A percentile compares a stretch with the other conserved stretches of the same genome.
These are phyloP conservation scores for Tilletia indica DNA, from an alignment of 1,284 basidiomycete species.

Conservation along the genomic window DNA sequence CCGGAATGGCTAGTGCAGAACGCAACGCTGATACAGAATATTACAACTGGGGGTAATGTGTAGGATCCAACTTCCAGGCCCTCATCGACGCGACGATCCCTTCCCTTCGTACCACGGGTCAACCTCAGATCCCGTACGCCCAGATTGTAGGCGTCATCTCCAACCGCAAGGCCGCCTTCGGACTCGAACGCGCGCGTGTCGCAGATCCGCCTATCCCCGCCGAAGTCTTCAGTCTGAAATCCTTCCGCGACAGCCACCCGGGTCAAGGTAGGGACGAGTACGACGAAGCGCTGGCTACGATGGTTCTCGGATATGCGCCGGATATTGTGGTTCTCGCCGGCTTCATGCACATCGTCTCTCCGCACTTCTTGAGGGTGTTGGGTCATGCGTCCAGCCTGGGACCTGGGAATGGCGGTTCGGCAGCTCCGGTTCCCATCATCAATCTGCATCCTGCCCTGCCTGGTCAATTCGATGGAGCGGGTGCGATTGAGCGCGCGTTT, in stretches of 20 bases:
- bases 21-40: too few species aligned
- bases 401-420: conserved; percentile 22
- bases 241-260: conserved; percentile 72
- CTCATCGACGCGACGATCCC: conserved; percentile 78
- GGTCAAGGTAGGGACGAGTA: conserved; percentile 76
- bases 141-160: conserved; percentile 81
- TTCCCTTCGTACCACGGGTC: conserved; percentile 61
- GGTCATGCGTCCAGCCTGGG: conserved; percentile 39
- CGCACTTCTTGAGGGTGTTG: conserved; percentile 59
- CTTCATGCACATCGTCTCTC: conserved; percentile 88
- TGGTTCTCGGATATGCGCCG: conserved; percentile 66
- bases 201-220: conserved; percentile 73
- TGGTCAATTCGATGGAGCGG: conserved; percentile 86
- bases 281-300: conserved; percentile 75
- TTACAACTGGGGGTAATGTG: background rate
- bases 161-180: conserved; percentile 87
- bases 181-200: conserved; percentile 74
- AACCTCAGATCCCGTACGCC: conserved; percentile 58
- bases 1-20: too few species aligned
- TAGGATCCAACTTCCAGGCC: conserved; percentile 92
- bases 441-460: conserved; percentile 96
- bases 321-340: conserved; percentile 90
- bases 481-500: conserved; percentile 83
- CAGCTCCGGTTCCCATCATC: conserved; percentile 74
- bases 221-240: conserved; percentile 77